Base-by-base conservation (phyloP, 169 alveolate species). In the Theileria annulata region DNA sequence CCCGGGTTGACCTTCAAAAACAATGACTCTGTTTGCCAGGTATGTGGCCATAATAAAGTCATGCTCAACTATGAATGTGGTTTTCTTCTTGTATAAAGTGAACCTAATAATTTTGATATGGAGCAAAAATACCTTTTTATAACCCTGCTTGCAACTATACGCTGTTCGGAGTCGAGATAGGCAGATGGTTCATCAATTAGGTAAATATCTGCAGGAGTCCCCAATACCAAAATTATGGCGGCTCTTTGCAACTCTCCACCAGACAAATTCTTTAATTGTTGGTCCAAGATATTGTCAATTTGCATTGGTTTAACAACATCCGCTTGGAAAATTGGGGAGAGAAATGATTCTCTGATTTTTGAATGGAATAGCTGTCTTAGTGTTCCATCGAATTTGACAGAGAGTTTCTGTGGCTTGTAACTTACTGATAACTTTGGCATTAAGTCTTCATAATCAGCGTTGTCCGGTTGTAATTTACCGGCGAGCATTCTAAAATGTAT, bases 11-110 rank as follows among this genome's bases (percentile, higher is more conserved):
- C 99, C 99, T 49, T 96, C 99, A 85, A 95, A 98, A 47, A 98
- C 99, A 21, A 98, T 95, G 67, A 98, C 99, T 49, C 99, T 96
- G 85, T 98, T 99, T 42, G 99, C 99, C 60, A 98, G 92, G 91
- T 98, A 98, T 21, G 99, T 97, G 31, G 99, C 99, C 99, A 98
- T 98, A 88, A 98, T 98, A 88, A 98, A 98, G 87, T 98, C 99
- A 87, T 98, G 99, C 90, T 98, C 99, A 19, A 98, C 99, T 59
- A 98, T 88, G 85, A 98, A 98, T 21, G 99, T 99, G 47, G 99
- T 93, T 88, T 95, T 97, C 94, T 98, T 97, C 51, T 98, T 92
- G 91, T 96, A 98, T 77, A 98, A 90, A 30, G 98, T 96, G 91
- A 96, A 98, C 66, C 71, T 62, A 62, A 62, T 2, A 6, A 0